These are phyloP conservation scores for Leccinellum luteum DNA, from an alignment of 768 basidiomycete genomes.

Conservation along the genomic window DNA sequence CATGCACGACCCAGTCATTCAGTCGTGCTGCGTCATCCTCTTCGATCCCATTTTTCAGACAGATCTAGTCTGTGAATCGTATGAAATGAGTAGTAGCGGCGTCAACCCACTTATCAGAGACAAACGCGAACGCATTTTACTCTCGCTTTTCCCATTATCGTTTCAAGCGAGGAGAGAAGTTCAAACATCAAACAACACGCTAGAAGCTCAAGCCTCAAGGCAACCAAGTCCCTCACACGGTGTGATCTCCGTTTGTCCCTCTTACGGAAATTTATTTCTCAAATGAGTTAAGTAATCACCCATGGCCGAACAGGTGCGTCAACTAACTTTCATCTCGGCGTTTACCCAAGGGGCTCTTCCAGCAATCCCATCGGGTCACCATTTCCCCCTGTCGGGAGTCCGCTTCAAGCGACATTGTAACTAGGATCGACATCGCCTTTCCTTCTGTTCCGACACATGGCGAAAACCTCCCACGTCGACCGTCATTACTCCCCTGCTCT, in stretches of 20 bases:
- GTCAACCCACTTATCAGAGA: background rate
- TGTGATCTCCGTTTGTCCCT: background rate
- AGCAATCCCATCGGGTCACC: conserved; percentile 11
- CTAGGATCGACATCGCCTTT: background rate
- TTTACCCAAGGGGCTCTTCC: background rate
- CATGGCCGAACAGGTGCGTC: too few relatives aligned
- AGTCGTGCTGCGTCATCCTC: background rate
- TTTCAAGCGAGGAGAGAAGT: background rate
- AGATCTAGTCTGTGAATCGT: background rate
- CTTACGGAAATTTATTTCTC: background rate
- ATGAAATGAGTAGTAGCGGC: background rate
- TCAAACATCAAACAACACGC: background rate
- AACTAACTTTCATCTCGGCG: background rate
- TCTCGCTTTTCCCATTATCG: background rate
- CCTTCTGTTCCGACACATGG: background rate
- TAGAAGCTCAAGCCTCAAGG: conserved; percentile 2
- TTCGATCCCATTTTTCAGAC: conserved; percentile 5
- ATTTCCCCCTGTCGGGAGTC: conserved; percentile 4
- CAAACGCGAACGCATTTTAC: background rate
- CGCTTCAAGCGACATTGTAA: background rate
- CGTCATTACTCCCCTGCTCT: background rate
- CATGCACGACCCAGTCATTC: background rate
- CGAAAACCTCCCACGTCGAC: background rate
- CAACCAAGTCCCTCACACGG: background rate
- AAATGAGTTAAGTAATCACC: too few relatives aligned